Base-by-base conservation (phyloP, 768 basidiomycete genomes). In the Trametes cubensis region DNA sequence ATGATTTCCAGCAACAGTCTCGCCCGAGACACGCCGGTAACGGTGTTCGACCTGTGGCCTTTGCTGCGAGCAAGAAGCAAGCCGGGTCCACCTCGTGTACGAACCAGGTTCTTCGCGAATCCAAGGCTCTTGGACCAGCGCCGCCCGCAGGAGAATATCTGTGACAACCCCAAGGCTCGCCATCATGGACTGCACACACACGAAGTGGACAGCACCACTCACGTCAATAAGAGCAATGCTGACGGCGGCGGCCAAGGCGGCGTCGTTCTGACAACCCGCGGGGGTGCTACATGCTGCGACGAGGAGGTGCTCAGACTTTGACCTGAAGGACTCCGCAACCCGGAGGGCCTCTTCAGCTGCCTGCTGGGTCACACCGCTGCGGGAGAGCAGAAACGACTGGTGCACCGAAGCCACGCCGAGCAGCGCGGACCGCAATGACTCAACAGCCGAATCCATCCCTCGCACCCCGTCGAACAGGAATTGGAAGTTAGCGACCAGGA, bases 71-170 rank as follows among this genome's bases (percentile, higher is more conserved):
- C 76, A 53, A 76, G 69, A 44, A 71, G 60, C 44, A 72, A 75
- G 18, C 76, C 75, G 13, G 78, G 79, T 50, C 79, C 76, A 47
- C 81, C 81, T 56, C 77, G 78, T 71, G 77, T 64, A 61, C 74
- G 69, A 58, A 80, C 73, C 47, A 80, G 67, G 28, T 67, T 71
- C 65, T 76, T 77, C 21, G 76, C 77, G 44, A 78, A 63, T 21
- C 71, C 72, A 58, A 79, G 70, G 65, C 77, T 77, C 46, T 73
- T 74, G 55, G 64, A 49, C 75, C 76, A 79, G 30, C 76, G 75
- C 23, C 70, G 72, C 51, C 76, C 77, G 45, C 77, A 77, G 39
- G 76, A 73, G 66, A 80, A 78, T 58, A 79, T 82, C 76, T 82
- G 72, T 69, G 62, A 44, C 67, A 59, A 49, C 28, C 45, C 44